Percentiles rank a stretch among this genome's conserved stretches.
phyloP scores from a whole-genome alignment of 331 rosid species.

The Acacia pycnantha region DNA sequence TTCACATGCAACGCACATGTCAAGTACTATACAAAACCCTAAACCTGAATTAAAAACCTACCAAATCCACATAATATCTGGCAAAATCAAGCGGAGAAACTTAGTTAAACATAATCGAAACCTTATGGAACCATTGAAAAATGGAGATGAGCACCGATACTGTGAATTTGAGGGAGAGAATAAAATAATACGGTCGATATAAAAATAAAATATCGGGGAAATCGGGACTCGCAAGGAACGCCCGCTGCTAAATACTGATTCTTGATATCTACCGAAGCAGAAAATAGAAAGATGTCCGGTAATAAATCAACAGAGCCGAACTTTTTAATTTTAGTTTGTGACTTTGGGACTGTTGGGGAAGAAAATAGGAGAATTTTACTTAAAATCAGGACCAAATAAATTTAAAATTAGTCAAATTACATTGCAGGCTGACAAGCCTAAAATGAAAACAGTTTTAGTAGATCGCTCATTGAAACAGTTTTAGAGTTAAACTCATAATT shows the following conservation, averaged over 20 bases:
- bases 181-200: background rate
- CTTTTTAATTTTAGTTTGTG: no score
- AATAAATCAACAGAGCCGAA: no score
- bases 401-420: no score
- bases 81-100: background rate
- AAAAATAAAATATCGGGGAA: background rate
- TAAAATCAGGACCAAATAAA: no score
- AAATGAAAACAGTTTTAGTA: no score
- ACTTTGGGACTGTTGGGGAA: no score
- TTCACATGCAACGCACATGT: slow-evolving; percentile 40
- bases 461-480: no score
- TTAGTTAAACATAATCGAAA: slow-evolving; percentile 34
- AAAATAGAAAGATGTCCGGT: background rate
- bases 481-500: no score
- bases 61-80: slow-evolving; percentile 39
- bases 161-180: slow-evolving; percentile 48
- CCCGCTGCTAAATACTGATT: background rate
- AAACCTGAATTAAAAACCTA: slow-evolving; percentile 42
- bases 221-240: background rate
- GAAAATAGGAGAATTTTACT: no score
- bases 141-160: slow-evolving; percentile 56
- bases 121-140: slow-evolving; percentile 66
- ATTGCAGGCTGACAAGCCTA: no score
- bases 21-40: slow-evolving; percentile 42
- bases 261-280: background rate